Base-by-base conservation (phyloP, 257 asterid genomes). In the Nemophila menziesii region DNA sequence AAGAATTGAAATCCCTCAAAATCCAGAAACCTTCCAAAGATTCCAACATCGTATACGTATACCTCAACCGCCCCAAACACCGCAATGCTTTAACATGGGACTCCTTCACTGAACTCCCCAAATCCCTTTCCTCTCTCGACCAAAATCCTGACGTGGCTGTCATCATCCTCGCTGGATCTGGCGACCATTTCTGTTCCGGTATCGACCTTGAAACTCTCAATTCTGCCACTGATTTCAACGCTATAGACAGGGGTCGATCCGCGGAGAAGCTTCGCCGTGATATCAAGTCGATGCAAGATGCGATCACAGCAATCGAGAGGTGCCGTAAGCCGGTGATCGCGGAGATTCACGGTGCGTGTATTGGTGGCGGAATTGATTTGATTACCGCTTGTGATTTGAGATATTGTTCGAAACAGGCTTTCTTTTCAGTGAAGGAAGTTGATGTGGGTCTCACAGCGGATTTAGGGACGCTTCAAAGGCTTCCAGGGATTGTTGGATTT, bases 381-480 rank as follows among this genome's bases (percentile, higher is more conserved):
- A 67, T 84, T 6, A 70, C 87, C 17, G 95, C 93, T 39, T 89
- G 95, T 58, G 98, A 89, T 51, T 22, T 80, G 26, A 72, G 98
- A 75, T 78, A 57, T 29, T 75, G 82, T 15, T 60, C 80, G 18
- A 64, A 63, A 7, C 69, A 48, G 36, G 79, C 94, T 0, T 64
- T 50, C 33, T 89, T 84, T 51, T 38, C 70, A 9, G 94, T 89
- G 61, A 84, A 80, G 63, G 98, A 80, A 69, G 98, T 89, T 56
- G 98, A 87, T 26, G 51, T 86, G 64, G 94, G 68, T 1, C 67
- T 87, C 52, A 54, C 81, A 3, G 97, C 97, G 26, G 95, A 87
- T 68, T 64, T 90, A 4, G 96, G 96, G 47, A 63, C 96, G 45
- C 80, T 90, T 22, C 96, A 90, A 85, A 70, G 98, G 77, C 81